These are phyloP conservation scores for Schizophyllum amplum DNA, from an alignment of 1,284 basidiomycete genomes.

Conservation along the genomic window DNA sequence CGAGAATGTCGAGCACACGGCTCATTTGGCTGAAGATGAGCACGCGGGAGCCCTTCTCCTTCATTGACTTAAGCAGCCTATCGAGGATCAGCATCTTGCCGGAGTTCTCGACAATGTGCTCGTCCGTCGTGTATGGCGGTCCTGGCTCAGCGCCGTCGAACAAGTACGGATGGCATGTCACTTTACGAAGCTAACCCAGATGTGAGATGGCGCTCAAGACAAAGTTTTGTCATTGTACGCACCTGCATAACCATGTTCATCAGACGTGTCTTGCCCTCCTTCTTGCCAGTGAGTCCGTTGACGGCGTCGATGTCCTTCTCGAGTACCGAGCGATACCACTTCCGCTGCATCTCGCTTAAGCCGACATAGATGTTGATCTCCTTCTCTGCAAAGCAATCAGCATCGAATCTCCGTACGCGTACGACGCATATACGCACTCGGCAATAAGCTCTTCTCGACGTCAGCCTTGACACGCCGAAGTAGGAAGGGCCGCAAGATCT, in stretches of 20 bases:
- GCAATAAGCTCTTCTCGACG: conserved; percentile 93
- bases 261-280: conserved; percentile 95
- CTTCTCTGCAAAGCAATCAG: conserved; percentile 59
- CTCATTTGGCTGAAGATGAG: conserved; percentile 99
- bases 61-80: conserved; percentile 85
- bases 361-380: conserved; percentile 99
- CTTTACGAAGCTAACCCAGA: conserved; percentile 80
- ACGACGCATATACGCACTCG: conserved; percentile 49
- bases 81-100: conserved; percentile 99
- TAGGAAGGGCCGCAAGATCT: conserved; percentile 93
- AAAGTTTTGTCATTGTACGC: too few relatives aligned
- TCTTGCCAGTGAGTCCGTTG: conserved; percentile 92
- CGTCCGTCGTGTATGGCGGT: conserved; percentile 97
- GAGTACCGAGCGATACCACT: conserved; percentile 93
- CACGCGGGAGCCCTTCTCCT: conserved; percentile 88
- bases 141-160: conserved; percentile 93
- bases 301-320: conserved; percentile 99
- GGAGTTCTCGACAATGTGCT: conserved; percentile 90
- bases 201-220: too few relatives aligned
- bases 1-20: conserved; percentile 88
- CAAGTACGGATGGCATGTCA: conserved; percentile 79
- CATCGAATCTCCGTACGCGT: background rate
- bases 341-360: conserved; percentile 95
- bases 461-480: conserved; percentile 94
- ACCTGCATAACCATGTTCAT: conserved; percentile 99